phyloP scores from a whole-genome alignment of 345 rosid species.

The Rhizophora apiculata region DNA sequence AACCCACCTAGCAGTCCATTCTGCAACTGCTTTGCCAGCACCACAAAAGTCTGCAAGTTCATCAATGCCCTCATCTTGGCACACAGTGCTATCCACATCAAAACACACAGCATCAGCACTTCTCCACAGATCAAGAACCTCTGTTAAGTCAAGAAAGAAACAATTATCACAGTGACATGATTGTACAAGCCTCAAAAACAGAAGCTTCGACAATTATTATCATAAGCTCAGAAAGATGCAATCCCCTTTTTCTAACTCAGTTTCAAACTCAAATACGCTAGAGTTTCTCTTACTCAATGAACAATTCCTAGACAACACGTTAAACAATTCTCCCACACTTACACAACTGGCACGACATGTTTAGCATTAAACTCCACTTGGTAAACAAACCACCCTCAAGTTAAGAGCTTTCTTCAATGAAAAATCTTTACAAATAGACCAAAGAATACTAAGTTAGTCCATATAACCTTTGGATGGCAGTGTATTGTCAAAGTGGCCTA shows the following conservation, averaged over 20 bases:
- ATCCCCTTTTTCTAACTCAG: not conserved
- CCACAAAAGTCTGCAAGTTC: constrained; percentile 99
- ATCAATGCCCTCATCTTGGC: constrained; percentile 93
- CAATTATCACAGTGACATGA: not conserved
- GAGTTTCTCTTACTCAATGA: not conserved
- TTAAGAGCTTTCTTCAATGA: too few relatives aligned
- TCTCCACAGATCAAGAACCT: constrained; percentile 73
- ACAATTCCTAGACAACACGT: not conserved
- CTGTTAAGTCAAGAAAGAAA: constrained; percentile 39
- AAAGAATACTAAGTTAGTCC: not conserved
- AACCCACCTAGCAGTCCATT: constrained; percentile 89
- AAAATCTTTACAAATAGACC: not conserved
- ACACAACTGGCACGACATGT: not conserved
- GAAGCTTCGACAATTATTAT: too few relatives aligned
- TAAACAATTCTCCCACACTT: not conserved
- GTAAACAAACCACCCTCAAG: not conserved
- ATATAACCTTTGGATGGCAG: constrained; percentile 56
- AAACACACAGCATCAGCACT: constrained; percentile 80
- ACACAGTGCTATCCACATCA: constrained; percentile 98
- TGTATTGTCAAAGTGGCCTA: constrained; percentile 36
- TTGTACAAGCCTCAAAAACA: too few relatives aligned
- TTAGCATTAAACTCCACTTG: too few relatives aligned
- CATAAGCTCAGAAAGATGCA: not conserved
- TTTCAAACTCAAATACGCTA: not conserved
- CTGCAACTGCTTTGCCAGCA: constrained; percentile 94